Percentiles rank a stretch among this genome's conserved stretches.
phyloP scores from a whole-genome alignment of 495 filamentous ascomycete genomes.

The Tuber melanosporum region DNA sequence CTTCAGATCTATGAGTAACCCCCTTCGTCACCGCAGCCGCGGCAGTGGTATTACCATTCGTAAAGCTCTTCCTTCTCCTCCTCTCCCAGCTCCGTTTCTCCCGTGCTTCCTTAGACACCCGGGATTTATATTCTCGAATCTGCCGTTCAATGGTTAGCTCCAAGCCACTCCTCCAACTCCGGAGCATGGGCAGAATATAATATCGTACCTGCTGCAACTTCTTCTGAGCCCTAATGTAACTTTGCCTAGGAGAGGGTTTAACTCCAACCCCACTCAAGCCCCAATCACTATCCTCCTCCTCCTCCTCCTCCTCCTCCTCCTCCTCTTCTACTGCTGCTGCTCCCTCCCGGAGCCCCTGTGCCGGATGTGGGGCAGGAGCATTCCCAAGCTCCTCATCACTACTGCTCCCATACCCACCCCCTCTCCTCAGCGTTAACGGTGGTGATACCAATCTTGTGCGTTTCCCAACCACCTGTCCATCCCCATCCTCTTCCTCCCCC shows the following conservation, averaged over 20 bases:
- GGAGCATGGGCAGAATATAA: not conserved
- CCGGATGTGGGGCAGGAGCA: not conserved
- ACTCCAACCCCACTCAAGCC: slow-evolving; percentile 71
- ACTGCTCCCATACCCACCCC: not conserved
- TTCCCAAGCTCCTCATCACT: not conserved
- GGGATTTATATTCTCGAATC: slow-evolving; percentile 69
- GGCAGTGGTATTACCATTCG: slow-evolving; percentile 18
- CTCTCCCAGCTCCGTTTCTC: slow-evolving; percentile 63
- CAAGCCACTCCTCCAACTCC: not conserved
- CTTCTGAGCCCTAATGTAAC: slow-evolving; percentile 65
- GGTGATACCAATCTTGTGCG: slow-evolving; percentile 9
- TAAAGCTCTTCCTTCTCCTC: slow-evolving; percentile 44
- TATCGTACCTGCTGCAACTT: slow-evolving; percentile 61
- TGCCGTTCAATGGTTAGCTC: not conserved
- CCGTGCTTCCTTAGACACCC: slow-evolving; percentile 78
- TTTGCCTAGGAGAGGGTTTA: slow-evolving; percentile 76
- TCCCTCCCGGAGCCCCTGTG: not conserved
- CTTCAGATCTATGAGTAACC: slow-evolving; percentile 39
- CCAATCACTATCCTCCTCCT: slow-evolving; percentile 46
- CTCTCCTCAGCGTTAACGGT: not conserved
- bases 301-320: slow-evolving; percentile 17
- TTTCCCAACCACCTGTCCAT: not conserved
- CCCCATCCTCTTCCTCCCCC: slow-evolving; percentile 9
- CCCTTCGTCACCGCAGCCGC: slow-evolving; percentile 32
- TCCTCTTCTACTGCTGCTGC: not conserved